These are phyloP conservation scores for Xylaria sp. DNA, from an alignment of 2,329 filamentous ascomycete species.

Conservation along the genomic window DNA sequence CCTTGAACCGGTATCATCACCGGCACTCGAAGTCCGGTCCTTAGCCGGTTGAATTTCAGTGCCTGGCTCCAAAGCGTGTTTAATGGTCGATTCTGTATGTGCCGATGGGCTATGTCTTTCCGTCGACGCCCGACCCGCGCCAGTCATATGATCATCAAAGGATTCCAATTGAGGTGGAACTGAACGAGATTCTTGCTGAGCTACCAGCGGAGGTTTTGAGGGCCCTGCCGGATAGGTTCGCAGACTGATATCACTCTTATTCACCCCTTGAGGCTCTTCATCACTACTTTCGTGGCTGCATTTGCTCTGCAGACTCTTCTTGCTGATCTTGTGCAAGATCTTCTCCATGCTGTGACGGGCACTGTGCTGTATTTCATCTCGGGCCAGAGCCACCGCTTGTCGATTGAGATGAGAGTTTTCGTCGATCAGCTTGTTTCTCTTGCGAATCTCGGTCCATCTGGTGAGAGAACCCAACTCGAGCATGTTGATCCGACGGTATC, in stretches of 20 bases:
- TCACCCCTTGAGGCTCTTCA: conserved; percentile 17
- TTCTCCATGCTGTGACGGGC: conserved; percentile 30
- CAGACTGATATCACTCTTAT: conserved; percentile 16
- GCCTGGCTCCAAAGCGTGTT: not conserved
- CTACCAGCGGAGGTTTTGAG: conserved; percentile 9
- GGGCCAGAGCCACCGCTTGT: conserved; percentile 32
- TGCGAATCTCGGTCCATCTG: conserved; percentile 67
- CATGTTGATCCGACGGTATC: conserved; percentile 63
- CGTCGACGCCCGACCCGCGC: conserved; percentile 35
- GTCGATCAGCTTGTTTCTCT: conserved; percentile 54
- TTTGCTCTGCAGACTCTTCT: conserved; percentile 29
- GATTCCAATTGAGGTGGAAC: conserved; percentile 18
- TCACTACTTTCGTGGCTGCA: conserved; percentile 30
- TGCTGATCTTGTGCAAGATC: conserved; percentile 34
- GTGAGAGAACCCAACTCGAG: conserved; percentile 64
- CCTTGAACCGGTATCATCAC: not conserved
- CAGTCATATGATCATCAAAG: conserved; percentile 33
- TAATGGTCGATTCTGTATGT: not conserved
- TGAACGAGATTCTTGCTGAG: conserved; percentile 23
- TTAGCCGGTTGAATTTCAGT: not conserved
- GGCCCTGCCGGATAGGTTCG: conserved; percentile 6
- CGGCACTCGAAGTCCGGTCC: not conserved
- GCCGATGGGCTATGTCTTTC: conserved; percentile 29
- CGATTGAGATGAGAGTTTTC: conserved; percentile 34
- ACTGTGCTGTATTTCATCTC: conserved; percentile 29